Evolutionary conservation across 1,139 yeast species (phyloP).

Genomic region (Hyphopichia wangnamkhiaoensis): DNA sequence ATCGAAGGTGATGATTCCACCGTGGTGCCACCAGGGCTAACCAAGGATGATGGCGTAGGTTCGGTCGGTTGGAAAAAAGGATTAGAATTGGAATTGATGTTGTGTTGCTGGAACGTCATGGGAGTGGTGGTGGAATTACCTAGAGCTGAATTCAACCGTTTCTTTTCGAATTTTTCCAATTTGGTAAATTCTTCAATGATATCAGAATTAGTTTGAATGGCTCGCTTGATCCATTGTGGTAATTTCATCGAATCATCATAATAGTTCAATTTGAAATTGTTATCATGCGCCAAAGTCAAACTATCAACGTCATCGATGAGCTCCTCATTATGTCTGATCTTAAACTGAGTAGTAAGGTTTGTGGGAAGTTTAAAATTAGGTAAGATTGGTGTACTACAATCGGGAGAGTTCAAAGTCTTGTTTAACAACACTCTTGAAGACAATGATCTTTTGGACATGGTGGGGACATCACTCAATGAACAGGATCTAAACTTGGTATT

Average conservation of each 20-base stretch:
- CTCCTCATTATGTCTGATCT: conserved; percentile 47
- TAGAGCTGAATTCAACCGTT: conserved; percentile 31
- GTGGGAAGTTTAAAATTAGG: conserved; percentile 32
- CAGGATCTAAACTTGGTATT: conserved; percentile 13
- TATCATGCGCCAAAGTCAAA: conserved; percentile 7
- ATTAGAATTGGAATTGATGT: conserved; percentile 11
- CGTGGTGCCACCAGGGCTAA: conserved; percentile 6
- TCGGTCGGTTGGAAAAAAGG: conserved; percentile 4
- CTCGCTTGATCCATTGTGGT: conserved; percentile 25
- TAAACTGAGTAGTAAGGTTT: conserved; percentile 23
- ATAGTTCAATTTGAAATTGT: conserved; percentile 14
- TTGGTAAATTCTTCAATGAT: conserved; percentile 26
- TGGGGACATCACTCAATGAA: conserved; percentile 12
- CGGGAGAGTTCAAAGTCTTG: background rate
- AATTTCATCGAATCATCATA: conserved; percentile 12
- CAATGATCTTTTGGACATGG: conserved; percentile 2
- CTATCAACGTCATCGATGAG: conserved; percentile 14
- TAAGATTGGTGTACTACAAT: conserved; percentile 24
- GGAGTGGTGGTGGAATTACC: conserved; percentile 1
- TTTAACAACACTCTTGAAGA: background rate
- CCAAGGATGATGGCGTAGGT: conserved; percentile 10
- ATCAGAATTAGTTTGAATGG: conserved; percentile 16
- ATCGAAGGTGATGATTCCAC: conserved; percentile 25
- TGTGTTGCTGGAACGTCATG: conserved; percentile 5
- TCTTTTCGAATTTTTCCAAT: conserved; percentile 33